Evolutionary conservation across 2,329 filamentous ascomycete genomes (phyloP).

Genomic region (Diaporthe capsici): DNA sequence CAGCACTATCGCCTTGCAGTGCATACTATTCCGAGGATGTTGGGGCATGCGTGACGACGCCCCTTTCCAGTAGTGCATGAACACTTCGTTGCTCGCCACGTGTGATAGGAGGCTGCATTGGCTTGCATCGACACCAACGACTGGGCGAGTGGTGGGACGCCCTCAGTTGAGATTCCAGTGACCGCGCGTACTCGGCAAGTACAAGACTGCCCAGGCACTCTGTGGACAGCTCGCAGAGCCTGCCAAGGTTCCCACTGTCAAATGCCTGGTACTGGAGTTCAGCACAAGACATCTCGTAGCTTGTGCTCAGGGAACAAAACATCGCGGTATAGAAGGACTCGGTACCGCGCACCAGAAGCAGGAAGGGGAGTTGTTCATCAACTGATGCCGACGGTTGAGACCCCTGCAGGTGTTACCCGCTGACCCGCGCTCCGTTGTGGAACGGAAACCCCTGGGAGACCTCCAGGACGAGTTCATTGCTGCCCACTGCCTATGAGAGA

Average conservation of each 20-base stretch:
- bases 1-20: background rate
- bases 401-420: background rate
- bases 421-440: conserved; percentile 2
- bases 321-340: background rate
- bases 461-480: background rate
- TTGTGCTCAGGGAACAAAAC: background rate
- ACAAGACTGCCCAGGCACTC: background rate
- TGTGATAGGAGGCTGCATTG: background rate
- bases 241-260: background rate
- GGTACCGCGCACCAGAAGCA: background rate
- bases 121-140: background rate
- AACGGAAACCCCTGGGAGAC: conserved; percentile 1
- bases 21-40: background rate
- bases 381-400: background rate
- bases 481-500: background rate
- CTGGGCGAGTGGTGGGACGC: background rate
- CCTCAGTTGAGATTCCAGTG: background rate
- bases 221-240: background rate
- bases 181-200: background rate
- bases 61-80: conserved; percentile 14
- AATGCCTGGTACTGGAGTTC: background rate
- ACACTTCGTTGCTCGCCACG: background rate
- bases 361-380: background rate
- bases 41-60: background rate
- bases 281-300: background rate